Evolutionary conservation across 805 yeast genomes (phyloP), one percentile per base, ranked within the genome.

Genomic region (Naumovozyma dairenensis): DNA sequence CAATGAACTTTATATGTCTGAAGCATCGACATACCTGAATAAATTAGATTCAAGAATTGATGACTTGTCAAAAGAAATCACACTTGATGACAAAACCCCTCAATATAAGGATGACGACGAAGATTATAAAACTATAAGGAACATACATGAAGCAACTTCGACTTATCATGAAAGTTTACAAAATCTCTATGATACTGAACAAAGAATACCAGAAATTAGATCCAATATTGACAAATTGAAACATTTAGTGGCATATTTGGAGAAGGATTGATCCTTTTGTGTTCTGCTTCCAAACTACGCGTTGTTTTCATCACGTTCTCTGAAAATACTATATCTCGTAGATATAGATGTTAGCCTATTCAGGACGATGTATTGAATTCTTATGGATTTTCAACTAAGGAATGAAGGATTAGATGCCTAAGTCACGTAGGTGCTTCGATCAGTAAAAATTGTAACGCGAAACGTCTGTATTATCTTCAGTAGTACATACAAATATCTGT

Each of bases 1-100:
- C 5, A 62, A 63, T 46, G 53, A 52, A 24, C 48, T 63, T 12
- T 67, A 64, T 47, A 37, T 41, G 28, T 49, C 25, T 31, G 26
- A 33, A 9, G 25, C 34, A 53, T 42, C 60, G 59, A 6, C 49
- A 60, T 21, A 42, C 39, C 16, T 42, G 54, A 6, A 44, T 57
- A 25, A 50, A 39, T 21, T 62, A 42, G 38, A 48, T 40, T 28
- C 48, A 28, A 29, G 40, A 29, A 15, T 41, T 28, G 21, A 43
- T 15, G 28, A 16, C 9, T 28, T 30, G 33, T 42, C 27, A 40
- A 30, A 25, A 24, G 18, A 18, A 16, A n/a, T 29, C 21, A 22
- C 20, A 34, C 15, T 13, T 20, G 14, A 13, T 13, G 22, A 29
- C 4, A 4, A 7, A 13, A 19, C 21, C 6, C 5, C 20, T 29